Evolutionary conservation across 176 grass and related monocot genomes (phyloP), one percentile per base, ranked within the genome.

Genomic region (Avena sativa): DNA sequence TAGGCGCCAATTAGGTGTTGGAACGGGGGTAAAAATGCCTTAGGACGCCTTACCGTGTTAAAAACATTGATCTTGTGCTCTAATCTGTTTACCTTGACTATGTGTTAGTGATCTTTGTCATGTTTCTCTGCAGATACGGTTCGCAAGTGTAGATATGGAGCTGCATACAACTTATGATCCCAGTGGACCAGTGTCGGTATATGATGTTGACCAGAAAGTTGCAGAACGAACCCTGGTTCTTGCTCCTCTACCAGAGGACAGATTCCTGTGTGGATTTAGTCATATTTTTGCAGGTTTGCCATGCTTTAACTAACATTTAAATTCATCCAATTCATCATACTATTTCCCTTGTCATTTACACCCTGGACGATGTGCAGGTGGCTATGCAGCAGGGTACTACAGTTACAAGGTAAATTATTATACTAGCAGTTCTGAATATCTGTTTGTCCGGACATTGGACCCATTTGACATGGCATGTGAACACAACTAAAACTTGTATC

Each of bases 381-480:
- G 96, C 72, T 98, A 98, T 91, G 93, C 96, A 85, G 96, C 96
- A 80, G 96, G 96, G 73, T 98, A 98, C 85, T 98, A 98, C 69
- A 98, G 96, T 81, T 98, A 96, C 89, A 98, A 98, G 96, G 96
- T 98, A 89, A 15, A 34, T 81, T 56, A 20, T 30, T 69, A 17
- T n/a, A 38, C 36, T 38, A 16, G 5, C 28, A 20, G 7, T 43
- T 87, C n/a, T 48, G 48, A 73, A 28, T 30, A 28, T 10, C 8
- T 52, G 44, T 74, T 17, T 68, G 8, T 34, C 25, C 19, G 28
- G 30, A 53, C 4, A 8, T 20, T 36, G 7, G 15, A 1, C 46
- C 28, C 47, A 9, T 82, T 48, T 7, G 50, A n/a, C n/a, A 34
- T 47, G 21, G 13, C 52, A 80, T 83, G 73, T 6, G 21, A 16